phyloP scores from a whole-genome alignment of 2,329 filamentous ascomycete genomes.

The Cylindrodendrum hubeiense region DNA sequence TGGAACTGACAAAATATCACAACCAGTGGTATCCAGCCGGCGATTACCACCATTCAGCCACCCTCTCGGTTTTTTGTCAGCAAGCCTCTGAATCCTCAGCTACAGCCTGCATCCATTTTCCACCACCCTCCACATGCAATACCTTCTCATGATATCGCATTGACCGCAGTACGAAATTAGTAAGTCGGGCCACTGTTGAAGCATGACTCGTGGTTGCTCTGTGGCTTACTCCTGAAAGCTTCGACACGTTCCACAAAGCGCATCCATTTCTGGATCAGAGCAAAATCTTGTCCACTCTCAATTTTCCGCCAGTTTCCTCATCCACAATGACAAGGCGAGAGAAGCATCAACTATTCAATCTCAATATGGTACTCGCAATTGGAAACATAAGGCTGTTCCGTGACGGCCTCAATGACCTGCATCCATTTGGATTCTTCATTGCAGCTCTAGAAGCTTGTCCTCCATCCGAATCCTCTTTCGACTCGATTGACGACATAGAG shows the following conservation, averaged over 20 bases:
- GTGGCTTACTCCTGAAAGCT: neutral
- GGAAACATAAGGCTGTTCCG: neutral
- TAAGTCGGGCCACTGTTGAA: neutral
- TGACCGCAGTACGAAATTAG: neutral
- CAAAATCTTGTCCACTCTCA: neutral
- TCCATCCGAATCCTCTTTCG: neutral
- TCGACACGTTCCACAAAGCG: neutral
- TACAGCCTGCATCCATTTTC: neutral
- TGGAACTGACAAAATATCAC: no score
- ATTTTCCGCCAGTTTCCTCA: neutral
- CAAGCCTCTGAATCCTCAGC: neutral
- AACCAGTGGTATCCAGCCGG: no score
- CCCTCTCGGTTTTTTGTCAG: no score
- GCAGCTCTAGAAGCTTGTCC: neutral
- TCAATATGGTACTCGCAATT: neutral
- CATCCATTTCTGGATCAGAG: neutral
- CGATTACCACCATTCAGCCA: no score
- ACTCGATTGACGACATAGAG: neutral
- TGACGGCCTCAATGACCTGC: neutral
- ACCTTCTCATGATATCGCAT: neutral
- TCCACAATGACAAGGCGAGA: neutral
- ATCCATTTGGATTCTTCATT: neutral
- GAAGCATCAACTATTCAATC: neutral
- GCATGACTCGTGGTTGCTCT: neutral
- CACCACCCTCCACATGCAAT: neutral